A percentile compares a stretch with the other conserved stretches of the same genome.
These are phyloP conservation scores for Fusarium palustre DNA, from an alignment of 2,329 filamentous ascomycete genomes.

Conservation along the genomic window DNA sequence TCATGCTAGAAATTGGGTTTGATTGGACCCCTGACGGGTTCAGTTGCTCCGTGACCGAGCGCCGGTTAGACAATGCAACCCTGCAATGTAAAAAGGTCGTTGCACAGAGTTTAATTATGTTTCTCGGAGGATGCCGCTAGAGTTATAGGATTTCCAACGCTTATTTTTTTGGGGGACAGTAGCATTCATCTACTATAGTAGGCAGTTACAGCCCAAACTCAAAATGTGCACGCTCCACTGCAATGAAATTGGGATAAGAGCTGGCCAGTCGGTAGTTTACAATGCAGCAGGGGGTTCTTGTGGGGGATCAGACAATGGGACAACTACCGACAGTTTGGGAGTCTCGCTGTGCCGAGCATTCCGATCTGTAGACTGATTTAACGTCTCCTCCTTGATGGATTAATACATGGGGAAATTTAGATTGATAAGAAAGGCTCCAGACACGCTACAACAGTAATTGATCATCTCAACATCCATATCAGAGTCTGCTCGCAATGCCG, in stretches of 20 bases:
- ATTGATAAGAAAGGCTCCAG: neutral
- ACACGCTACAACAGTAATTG: neutral
- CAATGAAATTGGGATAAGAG: neutral
- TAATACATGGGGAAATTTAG: neutral
- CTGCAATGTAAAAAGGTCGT: neutral
- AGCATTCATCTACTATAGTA: neutral
- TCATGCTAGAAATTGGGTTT: conserved; percentile 15
- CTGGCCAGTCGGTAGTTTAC: conserved; percentile 11
- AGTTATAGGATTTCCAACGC: conserved; percentile 4
- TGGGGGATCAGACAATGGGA: neutral
- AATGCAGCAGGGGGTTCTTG: neutral
- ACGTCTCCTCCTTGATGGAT: neutral
- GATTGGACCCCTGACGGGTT: neutral
- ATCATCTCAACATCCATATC: neutral
- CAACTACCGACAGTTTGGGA: neutral
- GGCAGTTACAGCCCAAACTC: conserved; percentile 6
- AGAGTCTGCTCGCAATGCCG: conserved; percentile 23
- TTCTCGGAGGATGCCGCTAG: neutral
- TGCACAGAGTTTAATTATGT: conserved; percentile 20
- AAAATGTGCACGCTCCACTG: conserved; percentile 9
- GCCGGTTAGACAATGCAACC: neutral
- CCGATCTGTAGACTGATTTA: neutral
- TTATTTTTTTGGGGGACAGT: neutral
- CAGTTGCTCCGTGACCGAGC: neutral
- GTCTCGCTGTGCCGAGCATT: neutral